Percentiles rank a stretch among this genome's conserved stretches.
These are phyloP conservation scores for Exsudoporus frostii DNA, from an alignment of 768 basidiomycete genomes.

Conservation along the genomic window DNA sequence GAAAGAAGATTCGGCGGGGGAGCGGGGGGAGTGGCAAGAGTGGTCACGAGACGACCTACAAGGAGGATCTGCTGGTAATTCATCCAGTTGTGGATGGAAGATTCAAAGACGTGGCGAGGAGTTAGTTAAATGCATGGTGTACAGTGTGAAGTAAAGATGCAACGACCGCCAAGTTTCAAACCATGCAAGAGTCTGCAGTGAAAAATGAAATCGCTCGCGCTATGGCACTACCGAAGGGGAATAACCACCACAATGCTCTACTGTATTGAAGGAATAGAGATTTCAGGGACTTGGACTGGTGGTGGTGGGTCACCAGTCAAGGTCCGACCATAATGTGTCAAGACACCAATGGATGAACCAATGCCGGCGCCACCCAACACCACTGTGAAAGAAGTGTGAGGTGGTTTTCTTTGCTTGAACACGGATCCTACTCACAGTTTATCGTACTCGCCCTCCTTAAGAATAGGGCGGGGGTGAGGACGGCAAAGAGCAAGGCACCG, in stretches of 20 bases:
- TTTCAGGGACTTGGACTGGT: slow-evolving; percentile 36
- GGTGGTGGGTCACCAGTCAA: slow-evolving; percentile 54
- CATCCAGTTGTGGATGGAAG: slow-evolving; percentile 67
- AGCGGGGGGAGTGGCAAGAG: slow-evolving; percentile 13
- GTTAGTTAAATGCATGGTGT: slow-evolving; percentile 10
- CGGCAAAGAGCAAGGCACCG: slow-evolving; percentile 60
- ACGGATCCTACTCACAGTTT: slow-evolving; percentile 47
- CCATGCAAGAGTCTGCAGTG: neutral
- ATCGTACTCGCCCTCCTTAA: slow-evolving; percentile 65
- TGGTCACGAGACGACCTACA: slow-evolving; percentile 19
- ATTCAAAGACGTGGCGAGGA: slow-evolving; percentile 50
- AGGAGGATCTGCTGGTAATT: slow-evolving; percentile 54
- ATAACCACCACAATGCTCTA: neutral
- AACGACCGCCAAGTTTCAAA: neutral
- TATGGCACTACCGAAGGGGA: neutral
- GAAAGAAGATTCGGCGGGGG: slow-evolving; percentile 43
- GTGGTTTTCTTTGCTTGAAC: neutral
- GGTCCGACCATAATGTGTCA: slow-evolving; percentile 53
- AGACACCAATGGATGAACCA: slow-evolving; percentile 57
- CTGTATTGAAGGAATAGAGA: slow-evolving; percentile 14
- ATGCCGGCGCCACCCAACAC: slow-evolving; percentile 70
- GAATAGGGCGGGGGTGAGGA: slow-evolving; percentile 65
- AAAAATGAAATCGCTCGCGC: neutral
- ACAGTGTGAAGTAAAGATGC: slow-evolving; percentile 11
- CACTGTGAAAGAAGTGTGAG: slow-evolving; percentile 39